phyloP scores from a whole-genome alignment of 2,329 filamentous ascomycete species.

The Phyllosticta citrichinensis region DNA sequence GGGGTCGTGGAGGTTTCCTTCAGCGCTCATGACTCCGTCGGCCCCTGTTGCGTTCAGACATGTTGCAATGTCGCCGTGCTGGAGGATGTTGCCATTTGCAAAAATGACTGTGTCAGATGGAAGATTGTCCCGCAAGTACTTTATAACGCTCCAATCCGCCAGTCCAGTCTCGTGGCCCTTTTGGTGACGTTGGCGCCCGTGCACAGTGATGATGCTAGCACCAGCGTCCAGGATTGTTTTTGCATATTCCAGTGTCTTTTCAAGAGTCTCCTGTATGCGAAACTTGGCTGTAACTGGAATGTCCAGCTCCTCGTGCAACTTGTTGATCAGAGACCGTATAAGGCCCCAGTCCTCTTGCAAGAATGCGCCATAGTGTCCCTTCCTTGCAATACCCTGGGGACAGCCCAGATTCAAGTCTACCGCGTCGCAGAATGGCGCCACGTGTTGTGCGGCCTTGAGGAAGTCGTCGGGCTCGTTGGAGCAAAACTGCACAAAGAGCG shows the following conservation, averaged over 20 bases:
- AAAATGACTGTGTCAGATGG: slow-evolving; percentile 87
- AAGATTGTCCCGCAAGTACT: slow-evolving; percentile 71
- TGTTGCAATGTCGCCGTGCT: slow-evolving; percentile 62
- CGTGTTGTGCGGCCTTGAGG: slow-evolving; percentile 66
- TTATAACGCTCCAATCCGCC: slow-evolving; percentile 82
- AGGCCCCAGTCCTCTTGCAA: slow-evolving; percentile 85
- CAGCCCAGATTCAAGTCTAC: slow-evolving; percentile 94
- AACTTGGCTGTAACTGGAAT: slow-evolving; percentile 94
- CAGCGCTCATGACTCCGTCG: slow-evolving; percentile 91
- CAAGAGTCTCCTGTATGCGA: slow-evolving; percentile 73
- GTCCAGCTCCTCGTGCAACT: slow-evolving; percentile 64
- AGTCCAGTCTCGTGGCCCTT: slow-evolving; percentile 93
- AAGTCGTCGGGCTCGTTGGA: slow-evolving; percentile 76
- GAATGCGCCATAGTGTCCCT: slow-evolving; percentile 88
- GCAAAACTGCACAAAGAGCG: slow-evolving; percentile 94
- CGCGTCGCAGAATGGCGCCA: slow-evolving; percentile 83
- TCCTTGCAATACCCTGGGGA: slow-evolving; percentile 86
- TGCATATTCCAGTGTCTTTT: slow-evolving; percentile 82
- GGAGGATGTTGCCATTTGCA: slow-evolving; percentile 89
- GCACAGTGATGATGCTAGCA: slow-evolving; percentile 86
- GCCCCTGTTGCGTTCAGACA: slow-evolving; percentile 79
- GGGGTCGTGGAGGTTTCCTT: slow-evolving; percentile 89
- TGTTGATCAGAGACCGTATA: slow-evolving; percentile 73
- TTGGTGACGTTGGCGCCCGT: slow-evolving; percentile 79
- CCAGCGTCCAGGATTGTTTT: slow-evolving; percentile 77